Evolutionary conservation across 371 early-diverging fungal genomes (phyloP).

Genomic region (Lichtheimia hyalospora): DNA sequence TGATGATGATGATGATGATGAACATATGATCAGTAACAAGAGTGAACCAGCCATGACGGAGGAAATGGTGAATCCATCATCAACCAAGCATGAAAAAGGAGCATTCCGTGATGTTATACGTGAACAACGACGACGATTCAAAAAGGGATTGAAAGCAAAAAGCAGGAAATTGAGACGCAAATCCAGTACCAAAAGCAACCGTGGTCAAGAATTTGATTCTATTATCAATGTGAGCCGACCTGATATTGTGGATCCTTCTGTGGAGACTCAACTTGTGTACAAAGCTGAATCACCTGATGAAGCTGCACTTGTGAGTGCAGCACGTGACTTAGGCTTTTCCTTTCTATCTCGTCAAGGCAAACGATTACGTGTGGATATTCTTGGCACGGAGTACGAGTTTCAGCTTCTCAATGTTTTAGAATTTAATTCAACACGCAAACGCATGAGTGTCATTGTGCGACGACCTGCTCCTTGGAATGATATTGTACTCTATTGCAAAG

Average conservation of each 20-base stretch:
- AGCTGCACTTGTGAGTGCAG: conserved; percentile 85
- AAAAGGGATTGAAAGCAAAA: conserved; percentile 9
- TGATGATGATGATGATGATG: conserved; percentile 2
- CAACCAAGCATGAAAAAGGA: neutral
- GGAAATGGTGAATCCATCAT: no score
- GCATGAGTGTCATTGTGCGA: conserved; percentile 90
- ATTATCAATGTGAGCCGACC: conserved; percentile 14
- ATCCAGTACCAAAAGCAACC: conserved; percentile 5
- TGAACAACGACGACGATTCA: conserved; percentile 9
- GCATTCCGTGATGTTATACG: conserved; percentile 7
- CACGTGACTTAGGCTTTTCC: conserved; percentile 83
- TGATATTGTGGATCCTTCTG: conserved; percentile 31
- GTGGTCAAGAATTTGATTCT: conserved; percentile 16
- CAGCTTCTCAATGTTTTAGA: conserved; percentile 81
- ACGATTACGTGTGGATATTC: conserved; percentile 58
- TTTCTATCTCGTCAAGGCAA: conserved; percentile 56
- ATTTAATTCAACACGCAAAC: conserved; percentile 92
- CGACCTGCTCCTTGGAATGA: conserved; percentile 78
- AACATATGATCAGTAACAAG: neutral
- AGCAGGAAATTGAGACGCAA: conserved; percentile 1
- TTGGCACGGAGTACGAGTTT: conserved; percentile 67
- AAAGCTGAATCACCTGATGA: conserved; percentile 86
- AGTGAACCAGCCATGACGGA: neutral
- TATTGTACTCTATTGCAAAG: conserved; percentile 90
- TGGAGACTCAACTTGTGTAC: conserved; percentile 34